phyloP scores from a whole-genome alignment of 2,329 filamentous ascomycete genomes.

The Amylocarpus encephaloides region DNA sequence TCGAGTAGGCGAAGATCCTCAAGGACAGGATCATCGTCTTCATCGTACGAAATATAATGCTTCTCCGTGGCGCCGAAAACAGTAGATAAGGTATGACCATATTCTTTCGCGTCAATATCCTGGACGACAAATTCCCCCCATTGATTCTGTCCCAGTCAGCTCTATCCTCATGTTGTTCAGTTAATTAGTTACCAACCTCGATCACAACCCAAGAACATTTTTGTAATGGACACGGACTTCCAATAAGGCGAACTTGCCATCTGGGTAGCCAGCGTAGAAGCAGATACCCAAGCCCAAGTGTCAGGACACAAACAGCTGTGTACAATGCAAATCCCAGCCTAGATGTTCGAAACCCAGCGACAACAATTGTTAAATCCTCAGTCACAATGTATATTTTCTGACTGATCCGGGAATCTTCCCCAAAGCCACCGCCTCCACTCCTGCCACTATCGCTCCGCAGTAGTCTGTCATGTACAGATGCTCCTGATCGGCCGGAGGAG shows the following conservation, averaged over 20 bases:
- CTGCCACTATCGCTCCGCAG: slow-evolving; percentile 61
- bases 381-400: slow-evolving; percentile 93
- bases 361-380: slow-evolving; percentile 88
- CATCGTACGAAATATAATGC: slow-evolving; percentile 51
- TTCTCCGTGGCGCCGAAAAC: slow-evolving; percentile 65
- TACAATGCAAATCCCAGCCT: slow-evolving; percentile 63
- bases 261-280: slow-evolving; percentile 84
- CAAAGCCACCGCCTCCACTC: slow-evolving; percentile 59
- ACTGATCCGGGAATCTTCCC: slow-evolving; percentile 57
- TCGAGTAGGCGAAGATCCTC: slow-evolving; percentile 70
- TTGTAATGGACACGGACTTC: slow-evolving; percentile 59
- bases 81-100: slow-evolving; percentile 50
- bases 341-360: slow-evolving; percentile 85
- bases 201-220: slow-evolving; percentile 88
- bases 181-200: slow-evolving; percentile 50
- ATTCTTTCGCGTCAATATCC: slow-evolving; percentile 49
- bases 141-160: slow-evolving; percentile 61
- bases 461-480: slow-evolving; percentile 56
- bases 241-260: slow-evolving; percentile 74
- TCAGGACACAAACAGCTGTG: slow-evolving; percentile 60
- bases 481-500: slow-evolving; percentile 54
- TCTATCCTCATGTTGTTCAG: not conserved
- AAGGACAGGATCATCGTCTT: slow-evolving; percentile 75
- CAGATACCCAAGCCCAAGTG: slow-evolving; percentile 74
- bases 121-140: slow-evolving; percentile 90